These are phyloP conservation scores for Sporisorium graminicola DNA, from an alignment of 1,284 basidiomycete species.

Conservation along the genomic window DNA sequence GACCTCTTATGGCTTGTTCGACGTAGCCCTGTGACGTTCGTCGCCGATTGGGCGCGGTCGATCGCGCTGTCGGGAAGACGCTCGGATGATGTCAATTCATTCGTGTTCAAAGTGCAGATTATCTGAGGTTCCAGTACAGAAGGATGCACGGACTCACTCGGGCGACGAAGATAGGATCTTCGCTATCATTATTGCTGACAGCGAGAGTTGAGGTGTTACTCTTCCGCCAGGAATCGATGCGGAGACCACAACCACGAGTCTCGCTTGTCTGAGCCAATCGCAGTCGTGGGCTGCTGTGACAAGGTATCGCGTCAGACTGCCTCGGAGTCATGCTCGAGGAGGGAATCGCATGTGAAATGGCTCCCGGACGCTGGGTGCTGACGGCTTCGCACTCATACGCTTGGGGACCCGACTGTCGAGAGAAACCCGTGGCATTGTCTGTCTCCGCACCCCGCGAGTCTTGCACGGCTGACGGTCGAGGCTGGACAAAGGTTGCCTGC, in stretches of 20 bases:
- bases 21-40: slow-evolving; percentile 13
- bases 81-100: background rate
- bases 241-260: background rate
- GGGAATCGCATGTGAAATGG: background rate
- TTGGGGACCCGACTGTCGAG: background rate
- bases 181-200: background rate
- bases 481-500: slow-evolving; percentile 3
- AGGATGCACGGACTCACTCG: slow-evolving; percentile 15
- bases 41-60: slow-evolving; percentile 32
- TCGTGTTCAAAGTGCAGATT: background rate
- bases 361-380: background rate
- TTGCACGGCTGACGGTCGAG: background rate
- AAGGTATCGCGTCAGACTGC: slow-evolving; percentile 4
- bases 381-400: no score
- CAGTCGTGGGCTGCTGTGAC: background rate
- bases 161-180: background rate
- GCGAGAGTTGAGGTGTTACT: background rate
- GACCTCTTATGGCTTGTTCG: background rate
- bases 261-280: background rate
- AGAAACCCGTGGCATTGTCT: background rate
- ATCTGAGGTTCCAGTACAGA: no score
- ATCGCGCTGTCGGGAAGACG: slow-evolving; percentile 1
- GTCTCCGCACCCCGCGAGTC: background rate
- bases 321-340: background rate
- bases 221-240: background rate